A percentile compares a stretch with the other conserved stretches of the same genome.
These are phyloP conservation scores for Starmerella apicola DNA, from an alignment of 805 yeast genomes.

Conservation along the genomic window DNA sequence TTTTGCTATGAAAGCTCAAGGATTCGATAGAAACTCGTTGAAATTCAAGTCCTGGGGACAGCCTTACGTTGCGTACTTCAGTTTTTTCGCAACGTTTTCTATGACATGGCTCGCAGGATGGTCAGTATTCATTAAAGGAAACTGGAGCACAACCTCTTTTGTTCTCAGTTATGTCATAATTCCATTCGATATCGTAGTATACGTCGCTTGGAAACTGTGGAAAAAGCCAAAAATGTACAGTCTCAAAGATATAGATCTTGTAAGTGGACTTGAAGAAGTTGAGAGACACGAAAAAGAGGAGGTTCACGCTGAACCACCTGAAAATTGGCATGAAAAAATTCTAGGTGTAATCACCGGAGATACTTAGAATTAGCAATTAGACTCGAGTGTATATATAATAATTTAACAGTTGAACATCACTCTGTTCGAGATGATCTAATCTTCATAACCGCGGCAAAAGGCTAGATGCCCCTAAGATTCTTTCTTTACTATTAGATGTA, in stretches of 20 bases:
- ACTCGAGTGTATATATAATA: too few relatives aligned
- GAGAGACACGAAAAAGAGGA: constrained; percentile 40
- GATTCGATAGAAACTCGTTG: constrained; percentile 34
- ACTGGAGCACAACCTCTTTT: constrained; percentile 51
- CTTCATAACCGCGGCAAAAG: too few relatives aligned
- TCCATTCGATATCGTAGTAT: constrained; percentile 41
- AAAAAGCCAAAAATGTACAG: constrained; percentile 37
- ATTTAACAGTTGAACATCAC: too few relatives aligned
- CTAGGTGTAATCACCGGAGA: constrained; percentile 17
- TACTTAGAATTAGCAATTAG: constrained; percentile 1
- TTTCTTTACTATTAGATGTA: too few relatives aligned
- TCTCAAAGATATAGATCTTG: constrained; percentile 41
- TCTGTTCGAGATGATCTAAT: too few relatives aligned
- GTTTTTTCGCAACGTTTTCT: constrained; percentile 33
- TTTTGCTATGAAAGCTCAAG: constrained; percentile 45
- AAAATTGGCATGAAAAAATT: constrained; percentile 49
- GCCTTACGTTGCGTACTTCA: constrained; percentile 45
- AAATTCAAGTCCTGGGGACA: constrained; percentile 46
- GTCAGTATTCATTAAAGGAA: constrained; percentile 52
- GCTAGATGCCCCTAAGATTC: too few relatives aligned
- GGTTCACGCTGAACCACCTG: constrained; percentile 14
- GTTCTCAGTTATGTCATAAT: constrained; percentile 63
- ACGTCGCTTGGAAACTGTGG: constrained; percentile 39
- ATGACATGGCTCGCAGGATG: constrained; percentile 59
- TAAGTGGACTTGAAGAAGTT: constrained; percentile 43